These are phyloP conservation scores for Monosporozyma servazzii DNA, from an alignment of 805 yeast species.

Conservation along the genomic window DNA sequence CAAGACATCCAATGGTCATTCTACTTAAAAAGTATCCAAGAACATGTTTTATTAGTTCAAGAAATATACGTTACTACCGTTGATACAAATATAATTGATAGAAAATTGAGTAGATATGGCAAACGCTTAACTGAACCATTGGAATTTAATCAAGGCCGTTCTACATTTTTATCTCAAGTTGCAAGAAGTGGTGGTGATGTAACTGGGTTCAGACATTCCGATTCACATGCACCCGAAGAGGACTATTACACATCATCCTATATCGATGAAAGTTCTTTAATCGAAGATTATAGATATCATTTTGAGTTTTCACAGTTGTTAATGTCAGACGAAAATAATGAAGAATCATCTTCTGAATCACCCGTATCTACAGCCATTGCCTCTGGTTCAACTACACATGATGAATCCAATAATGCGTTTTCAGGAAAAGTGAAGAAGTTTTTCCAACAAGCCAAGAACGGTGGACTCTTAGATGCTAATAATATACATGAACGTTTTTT, in stretches of 20 bases:
- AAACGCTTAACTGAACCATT: conserved; percentile 47
- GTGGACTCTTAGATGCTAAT: conserved; percentile 9
- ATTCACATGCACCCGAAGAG: conserved; percentile 24
- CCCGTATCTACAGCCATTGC: not conserved
- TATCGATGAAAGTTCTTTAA: conserved; percentile 14
- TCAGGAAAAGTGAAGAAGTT: conserved; percentile 23
- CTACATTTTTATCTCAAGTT: conserved; percentile 36
- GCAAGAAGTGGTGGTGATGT: conserved; percentile 38
- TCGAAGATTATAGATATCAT: conserved; percentile 14
- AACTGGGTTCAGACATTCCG: conserved; percentile 32
- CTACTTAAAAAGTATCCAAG: conserved; percentile 46
- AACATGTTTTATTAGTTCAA: conserved; percentile 51
- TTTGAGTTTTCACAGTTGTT: conserved; percentile 5
- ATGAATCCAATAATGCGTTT: conserved; percentile 5
- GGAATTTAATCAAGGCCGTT: conserved; percentile 19
- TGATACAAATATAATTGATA: conserved; percentile 44
- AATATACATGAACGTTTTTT: conserved; percentile 18
- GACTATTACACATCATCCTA: conserved; percentile 22
- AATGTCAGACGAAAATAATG: conserved; percentile 4
- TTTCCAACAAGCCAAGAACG: conserved; percentile 22
- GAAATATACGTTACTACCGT: conserved; percentile 40
- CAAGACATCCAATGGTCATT: conserved; percentile 53
- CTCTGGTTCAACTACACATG: not conserved
- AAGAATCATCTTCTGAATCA: not conserved
- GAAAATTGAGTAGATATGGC: conserved; percentile 33